Percentiles rank a stretch among this genome's conserved stretches.
phyloP scores from a whole-genome alignment of 2,329 filamentous ascomycete genomes.

The Colletotrichum somersetense region DNA sequence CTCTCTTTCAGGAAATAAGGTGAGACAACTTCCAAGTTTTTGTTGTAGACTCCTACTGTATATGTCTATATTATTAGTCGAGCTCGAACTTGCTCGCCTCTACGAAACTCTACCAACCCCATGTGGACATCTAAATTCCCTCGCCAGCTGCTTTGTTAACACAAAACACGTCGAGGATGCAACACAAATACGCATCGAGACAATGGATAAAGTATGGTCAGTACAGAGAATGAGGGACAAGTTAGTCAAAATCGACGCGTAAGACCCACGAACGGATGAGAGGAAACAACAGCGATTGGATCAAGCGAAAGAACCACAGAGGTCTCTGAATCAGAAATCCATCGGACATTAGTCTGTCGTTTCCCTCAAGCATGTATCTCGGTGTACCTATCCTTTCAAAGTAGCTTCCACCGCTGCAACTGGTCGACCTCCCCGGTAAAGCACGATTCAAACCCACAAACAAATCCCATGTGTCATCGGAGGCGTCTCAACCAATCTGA shows the following conservation, averaged over 20 bases:
- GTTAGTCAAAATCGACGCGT: background rate
- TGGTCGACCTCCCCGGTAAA: background rate
- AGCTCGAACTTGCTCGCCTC: background rate
- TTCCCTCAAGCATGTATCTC: background rate
- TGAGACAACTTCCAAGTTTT: background rate
- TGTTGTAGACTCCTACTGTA: background rate
- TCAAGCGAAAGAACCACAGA: background rate
- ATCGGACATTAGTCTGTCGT: background rate
- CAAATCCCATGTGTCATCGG: background rate
- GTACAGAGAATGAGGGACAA: background rate
- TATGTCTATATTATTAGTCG: background rate
- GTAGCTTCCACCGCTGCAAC: background rate
- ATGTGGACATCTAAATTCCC: background rate
- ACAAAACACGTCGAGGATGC: background rate
- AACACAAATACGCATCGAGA: background rate
- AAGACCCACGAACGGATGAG: background rate
- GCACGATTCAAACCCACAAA: background rate
- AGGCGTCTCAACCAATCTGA: constrained; percentile 3
- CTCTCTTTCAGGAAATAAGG: background rate
- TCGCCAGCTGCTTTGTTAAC: background rate
- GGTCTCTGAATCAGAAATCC: background rate
- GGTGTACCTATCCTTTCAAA: background rate
- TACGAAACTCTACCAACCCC: no score
- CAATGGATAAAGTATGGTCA: background rate
- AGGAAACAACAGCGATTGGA: background rate